Evolutionary conservation across 345 rosid genomes (phyloP), one percentile per base, ranked within the genome.

Genomic region (Capsella bursapastoris): DNA sequence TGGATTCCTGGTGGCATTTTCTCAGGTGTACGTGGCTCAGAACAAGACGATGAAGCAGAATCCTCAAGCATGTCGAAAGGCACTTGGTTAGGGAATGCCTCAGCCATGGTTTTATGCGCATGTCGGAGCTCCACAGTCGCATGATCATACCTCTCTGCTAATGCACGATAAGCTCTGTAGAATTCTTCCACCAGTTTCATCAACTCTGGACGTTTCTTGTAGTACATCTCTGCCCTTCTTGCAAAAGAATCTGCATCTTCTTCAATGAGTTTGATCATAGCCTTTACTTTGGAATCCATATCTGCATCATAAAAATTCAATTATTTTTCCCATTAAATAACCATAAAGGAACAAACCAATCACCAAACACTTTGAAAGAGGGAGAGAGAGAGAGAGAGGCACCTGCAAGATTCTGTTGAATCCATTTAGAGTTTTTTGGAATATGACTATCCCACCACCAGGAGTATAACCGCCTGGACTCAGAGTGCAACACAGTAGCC

Each of bases 401-500:
- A 90, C 99, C 99, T 82, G 93, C 82, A 68, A 95, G 97, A 89
- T 95, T 95, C 58, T 92, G 93, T 66, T 92, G 99, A 72, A 95
- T 97, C 99, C 99, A 95, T 86, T 90, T 95, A n/a, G 98, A 95
- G 85, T 92, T 95, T 81, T 89, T 92, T 35, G 99, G 99, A 12
- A 82, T 88, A 85, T 95, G 98, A 83, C 99, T 95, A 78, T 91
- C 91, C 99, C 99, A 95, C 99, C 97, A 95, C 98, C 99, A 96
- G 6, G 99, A 92, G 61, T 92, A 96, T 79, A 72, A 68, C 31
- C 92, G 86, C 79, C 86, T 85, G 2, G 94, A 85, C 73, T 90
- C 93, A 0, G 89, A 80, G 44, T 81, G 86, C 44, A 82, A 62
- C 45, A 80, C 68, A 28, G 89, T 78, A 47, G 88, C 96, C 98